Evolutionary conservation across 2,329 filamentous ascomycete genomes (phyloP).

Genomic region (Zarea fungicola): DNA sequence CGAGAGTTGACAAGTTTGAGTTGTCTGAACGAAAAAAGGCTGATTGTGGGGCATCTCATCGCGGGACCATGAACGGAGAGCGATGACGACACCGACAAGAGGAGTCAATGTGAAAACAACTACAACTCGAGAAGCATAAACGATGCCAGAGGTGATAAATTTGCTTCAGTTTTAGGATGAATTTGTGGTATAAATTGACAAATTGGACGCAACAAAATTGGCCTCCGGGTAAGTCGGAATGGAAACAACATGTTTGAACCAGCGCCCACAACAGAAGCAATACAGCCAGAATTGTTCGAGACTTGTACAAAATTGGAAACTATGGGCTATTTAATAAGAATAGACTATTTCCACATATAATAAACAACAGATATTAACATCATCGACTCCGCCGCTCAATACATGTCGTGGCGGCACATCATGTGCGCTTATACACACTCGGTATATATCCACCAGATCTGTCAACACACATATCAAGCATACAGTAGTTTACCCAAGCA

Average conservation of each 20-base stretch:
- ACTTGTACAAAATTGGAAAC: constrained; percentile 3
- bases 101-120: too few species aligned
- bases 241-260: too few species aligned
- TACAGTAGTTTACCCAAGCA: constrained; percentile 32
- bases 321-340: constrained; percentile 1
- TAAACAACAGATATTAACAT: background rate
- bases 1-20: background rate
- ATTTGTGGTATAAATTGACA: too few species aligned
- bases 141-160: too few species aligned
- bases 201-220: too few species aligned
- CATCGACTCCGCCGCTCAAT: background rate
- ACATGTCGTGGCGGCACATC: too few species aligned
- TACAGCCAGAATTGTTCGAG: background rate
- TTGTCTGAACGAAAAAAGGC: constrained; percentile 1
- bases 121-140: too few species aligned
- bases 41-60: constrained; percentile 5
- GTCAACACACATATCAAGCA: background rate
- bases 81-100: constrained; percentile 4
- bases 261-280: too few species aligned
- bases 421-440: background rate
- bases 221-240: too few species aligned
- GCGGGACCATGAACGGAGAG: background rate
- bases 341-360: constrained; percentile 1
- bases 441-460: background rate
- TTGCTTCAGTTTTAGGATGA: too few species aligned